Conservation (phyloP, 176 grass and related monocot species). For the Triticum aestivum region DNA sequence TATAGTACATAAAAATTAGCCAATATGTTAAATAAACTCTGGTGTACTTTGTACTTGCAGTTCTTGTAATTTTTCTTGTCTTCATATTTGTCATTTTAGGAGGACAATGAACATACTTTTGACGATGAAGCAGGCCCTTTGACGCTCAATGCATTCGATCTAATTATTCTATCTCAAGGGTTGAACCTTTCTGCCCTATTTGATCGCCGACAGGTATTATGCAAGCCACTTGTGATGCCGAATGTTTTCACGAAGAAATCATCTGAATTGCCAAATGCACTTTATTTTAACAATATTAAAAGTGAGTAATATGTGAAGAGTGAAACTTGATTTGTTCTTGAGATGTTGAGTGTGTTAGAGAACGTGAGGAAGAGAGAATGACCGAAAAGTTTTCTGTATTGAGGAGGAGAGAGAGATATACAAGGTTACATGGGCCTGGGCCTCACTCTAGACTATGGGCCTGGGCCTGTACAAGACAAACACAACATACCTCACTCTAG, state of each 20-base stretch:
- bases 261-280: neutral
- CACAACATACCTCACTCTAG: too few species aligned
- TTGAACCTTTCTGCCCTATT: constrained; percentile 87
- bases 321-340: neutral
- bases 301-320: neutral
- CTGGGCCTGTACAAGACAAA: too few species aligned
- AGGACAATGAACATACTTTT: constrained; percentile 49
- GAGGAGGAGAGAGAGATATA: too few species aligned
- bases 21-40: neutral
- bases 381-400: too few species aligned
- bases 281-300: constrained; percentile 27
- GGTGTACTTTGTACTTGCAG: neutral
- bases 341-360: neutral
- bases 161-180: constrained; percentile 92
- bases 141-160: constrained; percentile 94
- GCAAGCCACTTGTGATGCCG: constrained; percentile 2
- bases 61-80: neutral
- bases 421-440: too few species aligned
- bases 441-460: too few species aligned
- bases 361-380: too few species aligned
- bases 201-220: constrained; percentile 79
- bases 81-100: constrained; percentile 48
- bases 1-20: neutral
- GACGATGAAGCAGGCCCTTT: constrained; percentile 75
- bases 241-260: neutral